Conservation (phyloP, 495 filamentous ascomycete species). For the Penicillium parvum region DNA sequence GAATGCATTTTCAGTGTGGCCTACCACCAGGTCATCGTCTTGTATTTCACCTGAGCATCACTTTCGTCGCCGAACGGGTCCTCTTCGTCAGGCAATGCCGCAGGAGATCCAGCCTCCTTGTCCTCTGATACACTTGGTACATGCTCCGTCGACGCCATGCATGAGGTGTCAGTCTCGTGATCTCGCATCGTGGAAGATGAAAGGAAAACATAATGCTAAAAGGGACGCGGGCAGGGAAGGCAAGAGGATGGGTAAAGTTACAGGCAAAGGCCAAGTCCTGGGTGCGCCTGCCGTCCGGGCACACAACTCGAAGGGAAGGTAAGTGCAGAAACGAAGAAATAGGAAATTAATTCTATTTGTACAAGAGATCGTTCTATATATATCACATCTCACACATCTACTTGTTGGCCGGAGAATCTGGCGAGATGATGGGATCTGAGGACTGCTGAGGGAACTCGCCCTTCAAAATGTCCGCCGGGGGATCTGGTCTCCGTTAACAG, state of each 20-base stretch:
- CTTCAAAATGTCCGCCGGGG: constrained; percentile 53
- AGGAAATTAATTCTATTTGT: constrained; percentile 33
- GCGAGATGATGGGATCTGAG: constrained; percentile 32
- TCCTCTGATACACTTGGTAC: not conserved
- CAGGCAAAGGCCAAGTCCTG: not conserved
- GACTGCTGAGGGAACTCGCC: constrained; percentile 31
- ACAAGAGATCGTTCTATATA: constrained; percentile 29
- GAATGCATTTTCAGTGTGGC: not conserved
- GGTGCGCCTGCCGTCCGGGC: not conserved
- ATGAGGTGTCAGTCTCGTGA: too few relatives aligned
- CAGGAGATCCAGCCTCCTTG: not conserved
- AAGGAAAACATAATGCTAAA: too few relatives aligned
- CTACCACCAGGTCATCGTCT: constrained; percentile 45
- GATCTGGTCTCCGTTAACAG: constrained; percentile 35
- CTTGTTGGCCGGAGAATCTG: constrained; percentile 43
- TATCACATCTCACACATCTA: constrained; percentile 25
- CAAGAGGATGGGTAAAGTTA: too few relatives aligned
- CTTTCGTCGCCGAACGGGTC: constrained; percentile 45
- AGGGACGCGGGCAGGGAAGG: too few relatives aligned
- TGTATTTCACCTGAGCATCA: constrained; percentile 38
- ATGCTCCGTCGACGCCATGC: too few relatives aligned
- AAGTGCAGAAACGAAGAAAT: not conserved
- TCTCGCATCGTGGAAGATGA: too few relatives aligned
- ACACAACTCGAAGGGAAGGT: not conserved
- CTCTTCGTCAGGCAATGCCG: constrained; percentile 2